Conservation (phyloP, 768 basidiomycete genomes). For the Lepiota venenata region DNA sequence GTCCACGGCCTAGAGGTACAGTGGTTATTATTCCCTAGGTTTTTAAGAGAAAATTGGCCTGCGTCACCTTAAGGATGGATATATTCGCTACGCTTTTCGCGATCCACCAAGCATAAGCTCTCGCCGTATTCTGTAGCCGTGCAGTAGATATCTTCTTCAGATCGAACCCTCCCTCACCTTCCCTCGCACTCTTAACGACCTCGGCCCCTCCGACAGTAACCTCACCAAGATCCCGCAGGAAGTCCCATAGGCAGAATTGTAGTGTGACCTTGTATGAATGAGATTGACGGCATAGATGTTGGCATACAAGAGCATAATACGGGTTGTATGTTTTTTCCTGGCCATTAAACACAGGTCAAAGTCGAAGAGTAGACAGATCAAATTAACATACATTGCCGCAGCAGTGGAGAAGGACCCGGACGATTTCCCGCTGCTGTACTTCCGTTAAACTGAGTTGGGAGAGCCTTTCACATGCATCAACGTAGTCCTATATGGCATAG, state of each 20-base stretch:
- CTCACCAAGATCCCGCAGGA: constrained; percentile 89
- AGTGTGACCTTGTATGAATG: constrained; percentile 90
- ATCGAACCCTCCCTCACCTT: constrained; percentile 41
- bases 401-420: constrained; percentile 91
- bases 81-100: constrained; percentile 78
- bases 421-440: constrained; percentile 89
- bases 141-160: constrained; percentile 51
- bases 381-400: constrained; percentile 72
- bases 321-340: constrained; percentile 95
- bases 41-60: not conserved
- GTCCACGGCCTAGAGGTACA: constrained; percentile 69
- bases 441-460: constrained; percentile 81
- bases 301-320: constrained; percentile 88
- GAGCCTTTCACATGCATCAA: constrained; percentile 93
- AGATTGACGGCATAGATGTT: constrained; percentile 73
- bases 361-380: not conserved
- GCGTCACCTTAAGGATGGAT: constrained; percentile 74
- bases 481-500: constrained; percentile 66
- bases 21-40: not conserved
- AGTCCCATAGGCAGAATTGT: constrained; percentile 97
- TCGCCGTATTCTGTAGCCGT: constrained; percentile 71
- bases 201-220: constrained; percentile 75
- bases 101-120: constrained; percentile 90
- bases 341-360: constrained; percentile 6
- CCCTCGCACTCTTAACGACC: constrained; percentile 64